phyloP scores from a whole-genome alignment of 2,329 filamentous ascomycete species.

The Aspergillus fructus region DNA sequence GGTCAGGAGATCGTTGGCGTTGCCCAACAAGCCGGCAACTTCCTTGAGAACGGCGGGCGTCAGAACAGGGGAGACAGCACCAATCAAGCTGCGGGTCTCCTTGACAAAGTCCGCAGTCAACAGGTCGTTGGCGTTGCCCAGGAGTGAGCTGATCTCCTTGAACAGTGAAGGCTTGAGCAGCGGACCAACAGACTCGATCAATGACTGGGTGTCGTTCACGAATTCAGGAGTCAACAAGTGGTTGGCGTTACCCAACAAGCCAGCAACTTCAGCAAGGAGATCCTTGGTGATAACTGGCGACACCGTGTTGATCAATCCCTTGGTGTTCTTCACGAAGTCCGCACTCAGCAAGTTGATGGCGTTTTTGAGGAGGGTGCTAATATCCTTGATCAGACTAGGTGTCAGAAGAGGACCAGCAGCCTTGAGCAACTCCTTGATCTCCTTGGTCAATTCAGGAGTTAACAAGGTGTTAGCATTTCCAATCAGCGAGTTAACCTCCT shows the following conservation, averaged over 20 bases:
- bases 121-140: conserved; percentile 29
- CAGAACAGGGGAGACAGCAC: conserved; percentile 16
- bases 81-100: conserved; percentile 23
- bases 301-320: conserved; percentile 14
- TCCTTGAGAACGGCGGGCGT: conserved; percentile 22
- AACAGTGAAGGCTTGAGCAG: conserved; percentile 24
- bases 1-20: conserved; percentile 26
- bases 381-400: conserved; percentile 27
- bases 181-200: conserved; percentile 25
- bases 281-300: conserved; percentile 19
- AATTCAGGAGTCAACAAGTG: conserved; percentile 27
- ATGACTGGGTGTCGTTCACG: conserved; percentile 26
- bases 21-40: conserved; percentile 20
- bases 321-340: conserved; percentile 23
- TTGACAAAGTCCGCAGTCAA: conserved; percentile 31
- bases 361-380: conserved; percentile 31
- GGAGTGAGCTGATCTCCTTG: conserved; percentile 24
- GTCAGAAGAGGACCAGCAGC: conserved; percentile 24
- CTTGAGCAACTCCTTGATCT: conserved; percentile 13
- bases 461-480: conserved; percentile 28
- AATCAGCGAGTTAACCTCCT: conserved; percentile 31
- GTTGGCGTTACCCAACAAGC: conserved; percentile 23
- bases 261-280: conserved; percentile 20
- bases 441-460: conserved; percentile 25
- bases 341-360: conserved; percentile 25